Percentiles rank a stretch among this genome's conserved stretches.
phyloP scores from a whole-genome alignment of 1,139 yeast genomes.

The Geotrichum phurueaensis region DNA sequence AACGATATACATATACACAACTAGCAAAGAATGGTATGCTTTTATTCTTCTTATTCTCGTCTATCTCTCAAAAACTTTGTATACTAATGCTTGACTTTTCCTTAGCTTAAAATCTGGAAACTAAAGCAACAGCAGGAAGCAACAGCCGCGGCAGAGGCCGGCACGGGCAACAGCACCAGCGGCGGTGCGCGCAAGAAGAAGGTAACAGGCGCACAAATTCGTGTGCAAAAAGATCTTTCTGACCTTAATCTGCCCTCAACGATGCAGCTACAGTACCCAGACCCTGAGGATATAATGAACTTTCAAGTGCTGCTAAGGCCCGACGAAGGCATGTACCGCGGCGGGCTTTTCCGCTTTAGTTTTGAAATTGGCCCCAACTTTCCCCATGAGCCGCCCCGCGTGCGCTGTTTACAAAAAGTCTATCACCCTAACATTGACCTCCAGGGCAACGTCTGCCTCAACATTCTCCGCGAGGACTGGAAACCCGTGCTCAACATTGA shows the following conservation, averaged over 20 bases:
- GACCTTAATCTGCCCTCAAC: constrained; percentile 65
- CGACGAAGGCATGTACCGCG: constrained; percentile 69
- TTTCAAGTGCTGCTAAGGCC: constrained; percentile 61
- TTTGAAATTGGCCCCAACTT: constrained; percentile 63
- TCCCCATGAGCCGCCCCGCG: constrained; percentile 92
- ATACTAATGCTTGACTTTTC: neutral
- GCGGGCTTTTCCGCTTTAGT: constrained; percentile 63
- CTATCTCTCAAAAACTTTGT: neutral
- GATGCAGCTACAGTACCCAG: constrained; percentile 51
- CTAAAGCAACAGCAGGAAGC: constrained; percentile 37
- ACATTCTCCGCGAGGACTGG: constrained; percentile 93
- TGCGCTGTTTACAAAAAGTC: constrained; percentile 61
- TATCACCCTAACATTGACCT: constrained; percentile 92
- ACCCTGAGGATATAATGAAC: constrained; percentile 53
- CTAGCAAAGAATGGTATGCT: neutral
- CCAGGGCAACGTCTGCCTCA: constrained; percentile 86
- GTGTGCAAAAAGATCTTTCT: constrained; percentile 52
- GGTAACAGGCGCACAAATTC: constrained; percentile 42
- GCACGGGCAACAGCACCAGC: constrained; percentile 3
- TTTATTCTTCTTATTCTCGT: neutral
- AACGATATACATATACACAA: neutral
- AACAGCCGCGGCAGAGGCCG: constrained; percentile 26
- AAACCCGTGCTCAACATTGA: constrained; percentile 76
- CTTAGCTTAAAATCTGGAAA: constrained; percentile 39
- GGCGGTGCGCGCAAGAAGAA: constrained; percentile 39